These are phyloP conservation scores for Malus sylvestris DNA, from an alignment of 306 rosid genomes.

Conservation along the genomic window DNA sequence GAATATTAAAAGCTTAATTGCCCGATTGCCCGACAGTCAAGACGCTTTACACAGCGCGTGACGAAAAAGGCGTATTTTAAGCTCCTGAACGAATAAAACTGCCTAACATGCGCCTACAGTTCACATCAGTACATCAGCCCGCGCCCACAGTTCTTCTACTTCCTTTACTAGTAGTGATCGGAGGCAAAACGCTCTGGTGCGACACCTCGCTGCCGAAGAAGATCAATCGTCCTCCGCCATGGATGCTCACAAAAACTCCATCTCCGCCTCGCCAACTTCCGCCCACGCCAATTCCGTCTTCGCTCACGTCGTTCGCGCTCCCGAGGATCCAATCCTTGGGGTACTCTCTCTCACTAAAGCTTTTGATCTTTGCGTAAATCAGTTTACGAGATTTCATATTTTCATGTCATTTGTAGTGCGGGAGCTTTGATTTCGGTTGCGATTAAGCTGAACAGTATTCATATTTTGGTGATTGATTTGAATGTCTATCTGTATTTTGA, in stretches of 20 bases:
- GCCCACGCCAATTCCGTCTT: conserved; percentile 54
- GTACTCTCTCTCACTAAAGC: conserved; percentile 21
- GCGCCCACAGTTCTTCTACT: conserved; percentile 4
- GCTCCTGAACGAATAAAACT: neutral
- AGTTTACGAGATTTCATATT: neutral
- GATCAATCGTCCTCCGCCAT: conserved; percentile 19
- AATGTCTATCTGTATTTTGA: neutral
- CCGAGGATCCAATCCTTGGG: conserved; percentile 98
- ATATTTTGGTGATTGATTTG: neutral
- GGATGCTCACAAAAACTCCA: conserved; percentile 24
- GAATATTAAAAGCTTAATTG: no score
- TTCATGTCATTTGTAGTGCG: neutral
- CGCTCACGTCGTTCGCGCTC: conserved; percentile 74
- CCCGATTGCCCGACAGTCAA: no score
- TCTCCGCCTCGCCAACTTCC: conserved; percentile 60
- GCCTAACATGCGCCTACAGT: conserved; percentile 65
- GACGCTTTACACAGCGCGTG: no score
- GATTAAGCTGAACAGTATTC: neutral
- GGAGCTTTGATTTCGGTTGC: neutral
- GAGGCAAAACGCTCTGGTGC: conserved; percentile 44
- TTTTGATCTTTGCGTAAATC: neutral
- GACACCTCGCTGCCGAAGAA: conserved; percentile 29
- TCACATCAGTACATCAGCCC: neutral
- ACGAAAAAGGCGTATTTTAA: neutral
- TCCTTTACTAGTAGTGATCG: conserved; percentile 44